Conservation (phyloP, 2,329 filamentous ascomycete species). For the Fusarium albosuccineum region DNA sequence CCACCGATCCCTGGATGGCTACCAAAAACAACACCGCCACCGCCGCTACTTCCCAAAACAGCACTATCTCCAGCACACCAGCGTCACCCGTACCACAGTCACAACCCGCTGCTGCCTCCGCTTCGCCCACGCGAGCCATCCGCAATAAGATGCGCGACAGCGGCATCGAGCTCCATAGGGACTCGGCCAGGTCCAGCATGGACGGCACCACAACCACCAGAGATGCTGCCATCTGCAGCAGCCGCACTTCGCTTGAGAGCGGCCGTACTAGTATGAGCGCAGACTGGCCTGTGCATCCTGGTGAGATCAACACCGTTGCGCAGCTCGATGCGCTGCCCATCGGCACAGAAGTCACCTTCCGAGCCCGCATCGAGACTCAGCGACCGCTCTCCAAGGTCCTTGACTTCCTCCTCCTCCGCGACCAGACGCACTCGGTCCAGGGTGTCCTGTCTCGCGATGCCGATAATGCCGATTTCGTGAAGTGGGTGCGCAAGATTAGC, state of each 20-base stretch:
- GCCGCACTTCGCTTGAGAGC: slow-evolving; percentile 53
- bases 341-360: slow-evolving; percentile 57
- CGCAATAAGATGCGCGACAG: slow-evolving; percentile 50
- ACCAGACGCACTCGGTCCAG: slow-evolving; percentile 86
- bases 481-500: slow-evolving; percentile 87
- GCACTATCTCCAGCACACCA: slow-evolving; percentile 27
- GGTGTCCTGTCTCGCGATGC: slow-evolving; percentile 72
- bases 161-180: slow-evolving; percentile 47
- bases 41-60: slow-evolving; percentile 17
- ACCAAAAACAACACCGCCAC: slow-evolving; percentile 27
- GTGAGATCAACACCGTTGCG: slow-evolving; percentile 55
- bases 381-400: slow-evolving; percentile 85
- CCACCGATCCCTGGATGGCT: slow-evolving; percentile 23
- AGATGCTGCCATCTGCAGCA: slow-evolving; percentile 35
- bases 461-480: slow-evolving; percentile 76
- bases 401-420: slow-evolving; percentile 87
- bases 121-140: slow-evolving; percentile 18
- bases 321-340: slow-evolving; percentile 54
- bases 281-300: slow-evolving; percentile 56
- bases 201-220: slow-evolving; percentile 35
- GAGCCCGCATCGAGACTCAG: slow-evolving; percentile 68
- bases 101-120: slow-evolving; percentile 23
- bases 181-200: slow-evolving; percentile 49
- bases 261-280: slow-evolving; percentile 53
- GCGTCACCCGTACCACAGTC: slow-evolving; percentile 19